Percentiles rank a stretch among this genome's conserved stretches.
These are phyloP conservation scores for Ziziphus jujuba DNA, from an alignment of 306 rosid genomes.

Conservation along the genomic window DNA sequence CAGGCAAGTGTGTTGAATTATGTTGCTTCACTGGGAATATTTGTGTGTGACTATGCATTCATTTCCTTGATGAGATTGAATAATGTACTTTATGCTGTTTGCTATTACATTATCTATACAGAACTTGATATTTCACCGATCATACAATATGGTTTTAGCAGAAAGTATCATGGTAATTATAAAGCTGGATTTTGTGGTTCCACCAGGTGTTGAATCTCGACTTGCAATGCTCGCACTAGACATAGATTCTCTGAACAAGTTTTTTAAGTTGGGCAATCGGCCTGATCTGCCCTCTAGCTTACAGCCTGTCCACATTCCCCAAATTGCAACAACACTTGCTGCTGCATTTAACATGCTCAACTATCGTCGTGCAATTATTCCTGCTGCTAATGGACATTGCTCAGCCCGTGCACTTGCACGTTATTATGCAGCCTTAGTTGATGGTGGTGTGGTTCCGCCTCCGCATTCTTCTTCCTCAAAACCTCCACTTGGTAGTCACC, in stretches of 20 bases:
- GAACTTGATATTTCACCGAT: no score
- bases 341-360: constrained; percentile 66
- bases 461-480: constrained; percentile 71
- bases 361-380: constrained; percentile 85
- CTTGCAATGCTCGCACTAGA: constrained; percentile 79
- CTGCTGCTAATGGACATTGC: constrained; percentile 91
- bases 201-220: constrained; percentile 86
- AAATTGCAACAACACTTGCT: constrained; percentile 45
- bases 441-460: constrained; percentile 76
- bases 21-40: constrained; percentile 2
- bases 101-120: no score
- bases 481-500: constrained; percentile 88
- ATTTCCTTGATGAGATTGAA: constrained; percentile 2
- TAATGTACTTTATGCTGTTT: no score
- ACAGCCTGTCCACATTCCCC: constrained; percentile 58
- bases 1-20: constrained; percentile 56
- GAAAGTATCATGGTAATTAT: no score
- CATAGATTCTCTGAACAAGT: constrained; percentile 50
- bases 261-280: constrained; percentile 42
- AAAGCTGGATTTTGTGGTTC: constrained; percentile 8
- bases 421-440: constrained; percentile 84
- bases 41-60: constrained; percentile 77
- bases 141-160: no score
- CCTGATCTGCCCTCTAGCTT: constrained; percentile 69
- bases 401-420: constrained; percentile 98